Percentiles rank a stretch among this genome's conserved stretches.
These are phyloP conservation scores for Mallotus nudiflorus DNA, from an alignment of 345 rosid species.

Conservation along the genomic window DNA sequence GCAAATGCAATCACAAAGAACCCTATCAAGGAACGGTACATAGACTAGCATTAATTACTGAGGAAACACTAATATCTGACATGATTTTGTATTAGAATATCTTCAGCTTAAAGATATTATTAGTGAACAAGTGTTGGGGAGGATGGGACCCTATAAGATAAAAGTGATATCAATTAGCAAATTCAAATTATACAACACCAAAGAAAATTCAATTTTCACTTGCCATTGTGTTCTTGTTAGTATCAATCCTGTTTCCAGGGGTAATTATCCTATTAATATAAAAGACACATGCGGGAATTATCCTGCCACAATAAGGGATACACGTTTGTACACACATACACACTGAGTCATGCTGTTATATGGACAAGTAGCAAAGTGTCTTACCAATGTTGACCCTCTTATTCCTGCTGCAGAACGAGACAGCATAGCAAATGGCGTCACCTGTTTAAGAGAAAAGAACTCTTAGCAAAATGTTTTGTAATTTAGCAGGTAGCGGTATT, in stretches of 20 bases:
- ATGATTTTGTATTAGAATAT: background rate
- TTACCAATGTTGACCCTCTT: constrained; percentile 92
- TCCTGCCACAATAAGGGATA: too few species aligned
- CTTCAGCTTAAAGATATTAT: background rate
- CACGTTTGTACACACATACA: too few species aligned
- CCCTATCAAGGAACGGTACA: background rate
- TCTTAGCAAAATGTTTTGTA: background rate
- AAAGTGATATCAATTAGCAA: background rate
- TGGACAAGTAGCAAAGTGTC: too few species aligned
- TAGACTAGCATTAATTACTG: background rate
- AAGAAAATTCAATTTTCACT: too few species aligned
- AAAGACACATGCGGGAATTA: too few species aligned
- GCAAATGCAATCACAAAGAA: constrained; percentile 7
- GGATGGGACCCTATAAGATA: background rate
- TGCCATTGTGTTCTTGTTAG: too few species aligned
- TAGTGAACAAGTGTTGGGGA: too few species aligned
- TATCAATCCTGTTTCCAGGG: background rate
- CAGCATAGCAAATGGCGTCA: constrained; percentile 94
- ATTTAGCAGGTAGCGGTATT: constrained; percentile 7
- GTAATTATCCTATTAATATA: too few species aligned
- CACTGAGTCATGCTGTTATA: too few species aligned
- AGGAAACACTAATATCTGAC: background rate
- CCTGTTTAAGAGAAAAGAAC: constrained; percentile 41
- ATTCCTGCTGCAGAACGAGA: constrained; percentile 95
- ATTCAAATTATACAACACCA: background rate